Evolutionary conservation across 345 rosid genomes (phyloP).

Genomic region (Brassica juncea): DNA sequence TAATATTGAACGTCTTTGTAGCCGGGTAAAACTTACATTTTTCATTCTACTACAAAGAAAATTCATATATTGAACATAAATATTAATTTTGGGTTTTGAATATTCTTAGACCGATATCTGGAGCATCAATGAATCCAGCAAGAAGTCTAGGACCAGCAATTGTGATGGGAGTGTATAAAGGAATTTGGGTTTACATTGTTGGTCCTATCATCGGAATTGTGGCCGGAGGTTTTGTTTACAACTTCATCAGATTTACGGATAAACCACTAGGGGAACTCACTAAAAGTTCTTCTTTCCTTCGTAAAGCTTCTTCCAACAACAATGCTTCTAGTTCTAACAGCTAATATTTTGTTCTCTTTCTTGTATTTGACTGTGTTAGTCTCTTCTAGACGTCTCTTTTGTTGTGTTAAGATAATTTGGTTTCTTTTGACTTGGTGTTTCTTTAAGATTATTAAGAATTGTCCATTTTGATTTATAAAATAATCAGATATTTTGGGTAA

Average conservation of each 20-base stretch:
- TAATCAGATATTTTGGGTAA: neutral
- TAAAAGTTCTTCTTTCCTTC: conserved; percentile 38
- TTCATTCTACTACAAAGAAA: neutral
- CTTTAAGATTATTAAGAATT: neutral
- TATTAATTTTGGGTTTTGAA: neutral
- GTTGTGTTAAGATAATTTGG: neutral
- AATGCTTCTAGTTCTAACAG: neutral
- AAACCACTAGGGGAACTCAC: conserved; percentile 56
- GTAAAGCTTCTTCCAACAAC: neutral
- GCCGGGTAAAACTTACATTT: conserved; percentile 45
- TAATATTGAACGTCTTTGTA: conserved; percentile 53
- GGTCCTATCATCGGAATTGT: conserved; percentile 59
- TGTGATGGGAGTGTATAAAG: conserved; percentile 48
- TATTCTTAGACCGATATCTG: conserved; percentile 58
- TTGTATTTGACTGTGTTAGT: neutral
- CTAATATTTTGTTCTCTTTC: conserved; percentile 3
- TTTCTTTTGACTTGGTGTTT: neutral
- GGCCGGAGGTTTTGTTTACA: conserved; percentile 58
- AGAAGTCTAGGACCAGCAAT: conserved; percentile 80
- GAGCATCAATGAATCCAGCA: conserved; percentile 90
- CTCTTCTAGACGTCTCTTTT: neutral
- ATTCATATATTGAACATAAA: too few species aligned
- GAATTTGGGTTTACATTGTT: conserved; percentile 63
- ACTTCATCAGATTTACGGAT: conserved; percentile 51
- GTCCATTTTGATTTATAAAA: neutral